phyloP scores from a whole-genome alignment of 2,329 filamentous ascomycete species.

The Elsinoe fawcettii region DNA sequence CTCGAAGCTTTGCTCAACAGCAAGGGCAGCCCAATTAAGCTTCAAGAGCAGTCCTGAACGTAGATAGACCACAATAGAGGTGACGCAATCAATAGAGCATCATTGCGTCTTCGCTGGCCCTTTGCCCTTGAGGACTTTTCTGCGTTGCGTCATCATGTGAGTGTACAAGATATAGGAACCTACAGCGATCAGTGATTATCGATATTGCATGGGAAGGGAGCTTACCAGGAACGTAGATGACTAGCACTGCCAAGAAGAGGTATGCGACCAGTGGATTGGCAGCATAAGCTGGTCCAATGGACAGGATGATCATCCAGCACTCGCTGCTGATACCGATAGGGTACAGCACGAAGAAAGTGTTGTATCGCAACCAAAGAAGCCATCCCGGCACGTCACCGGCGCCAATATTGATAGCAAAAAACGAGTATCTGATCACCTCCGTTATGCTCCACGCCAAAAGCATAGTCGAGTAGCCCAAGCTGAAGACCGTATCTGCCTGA shows the following conservation, averaged over 20 bases:
- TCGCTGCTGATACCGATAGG: constrained; percentile 86
- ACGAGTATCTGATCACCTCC: constrained; percentile 88
- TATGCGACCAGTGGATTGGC: constrained; percentile 48
- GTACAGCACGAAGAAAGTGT: constrained; percentile 88
- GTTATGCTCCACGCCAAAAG: constrained; percentile 81
- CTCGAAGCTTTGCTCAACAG: constrained; percentile 11
- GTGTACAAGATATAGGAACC: constrained; percentile 79
- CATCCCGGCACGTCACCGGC: constrained; percentile 49
- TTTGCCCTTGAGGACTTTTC: constrained; percentile 64
- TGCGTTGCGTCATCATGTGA: constrained; percentile 88
- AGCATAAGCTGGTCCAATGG: constrained; percentile 53
- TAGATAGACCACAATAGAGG: background rate
- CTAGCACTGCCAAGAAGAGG: constrained; percentile 57
- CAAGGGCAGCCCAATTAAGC: background rate
- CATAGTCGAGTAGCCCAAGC: constrained; percentile 65
- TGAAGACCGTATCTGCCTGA: constrained; percentile 51
- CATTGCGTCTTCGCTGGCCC: constrained; percentile 35
- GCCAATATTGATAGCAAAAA: constrained; percentile 69
- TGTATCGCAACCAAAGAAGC: constrained; percentile 77
- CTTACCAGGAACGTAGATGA: constrained; percentile 73
- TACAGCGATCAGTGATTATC: constrained; percentile 28
- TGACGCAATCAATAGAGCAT: background rate
- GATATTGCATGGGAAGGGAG: constrained; percentile 20
- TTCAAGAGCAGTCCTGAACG: background rate
- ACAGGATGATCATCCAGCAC: constrained; percentile 65